Conservation (phyloP, 108 stramenopile species). For the Cyclotella kingstonii region DNA sequence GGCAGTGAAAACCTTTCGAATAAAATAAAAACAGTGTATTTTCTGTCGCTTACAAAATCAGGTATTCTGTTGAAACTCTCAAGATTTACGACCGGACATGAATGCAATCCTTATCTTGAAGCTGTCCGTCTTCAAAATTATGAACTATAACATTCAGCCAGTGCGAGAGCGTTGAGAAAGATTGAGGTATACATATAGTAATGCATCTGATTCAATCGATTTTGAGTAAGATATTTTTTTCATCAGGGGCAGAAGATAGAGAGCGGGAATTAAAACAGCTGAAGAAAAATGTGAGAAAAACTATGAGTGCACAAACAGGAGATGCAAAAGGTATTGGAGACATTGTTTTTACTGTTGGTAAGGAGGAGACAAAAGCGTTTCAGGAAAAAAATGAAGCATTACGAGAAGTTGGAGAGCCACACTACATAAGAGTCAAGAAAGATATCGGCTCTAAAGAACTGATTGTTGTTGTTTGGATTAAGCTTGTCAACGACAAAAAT, state of each 20-base stretch:
- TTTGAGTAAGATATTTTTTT: constrained; percentile 1
- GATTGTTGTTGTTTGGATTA: constrained; percentile 29
- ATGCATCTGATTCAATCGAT: constrained; percentile 10
- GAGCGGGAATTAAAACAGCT: constrained; percentile 28
- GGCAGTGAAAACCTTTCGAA: neutral
- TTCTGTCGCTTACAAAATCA: neutral
- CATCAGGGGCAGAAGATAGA: constrained; percentile 3
- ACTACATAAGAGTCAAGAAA: constrained; percentile 37
- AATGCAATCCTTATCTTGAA: too few species aligned
- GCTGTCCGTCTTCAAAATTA: too few species aligned
- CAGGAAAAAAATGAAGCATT: constrained; percentile 22
- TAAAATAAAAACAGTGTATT: too few species aligned
- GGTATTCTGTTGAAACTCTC: too few species aligned
- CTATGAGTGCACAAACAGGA: constrained; percentile 34
- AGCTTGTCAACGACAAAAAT: constrained; percentile 10
- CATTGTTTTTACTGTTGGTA: constrained; percentile 30
- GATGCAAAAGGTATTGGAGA: constrained; percentile 24
- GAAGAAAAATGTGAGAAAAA: constrained; percentile 16
- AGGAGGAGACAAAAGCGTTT: constrained; percentile 18
- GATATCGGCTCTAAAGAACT: constrained; percentile 32
- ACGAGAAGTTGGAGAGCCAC: constrained; percentile 19
- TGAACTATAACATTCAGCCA: neutral
- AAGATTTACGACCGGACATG: too few species aligned
- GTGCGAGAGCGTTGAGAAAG: neutral
- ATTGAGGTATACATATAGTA: neutral